Conservation (phyloP, 2,329 filamentous ascomycete genomes). For the Paramyrothecium sp. region DNA sequence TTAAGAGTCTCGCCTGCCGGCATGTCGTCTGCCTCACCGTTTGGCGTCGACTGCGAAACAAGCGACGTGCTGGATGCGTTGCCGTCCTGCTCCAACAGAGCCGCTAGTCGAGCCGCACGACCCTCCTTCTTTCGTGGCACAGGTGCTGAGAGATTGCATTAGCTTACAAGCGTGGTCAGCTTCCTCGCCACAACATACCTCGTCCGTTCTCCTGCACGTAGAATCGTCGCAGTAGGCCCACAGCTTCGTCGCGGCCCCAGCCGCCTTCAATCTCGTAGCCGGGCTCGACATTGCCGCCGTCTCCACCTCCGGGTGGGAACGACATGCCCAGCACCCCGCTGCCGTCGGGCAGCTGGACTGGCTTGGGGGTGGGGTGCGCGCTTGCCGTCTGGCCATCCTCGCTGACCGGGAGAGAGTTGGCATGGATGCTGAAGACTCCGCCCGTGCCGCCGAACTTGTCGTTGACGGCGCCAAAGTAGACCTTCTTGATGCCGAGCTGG, state of each 20-base stretch:
- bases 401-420: conserved; percentile 48
- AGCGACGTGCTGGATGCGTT: conserved; percentile 4
- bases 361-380: conserved; percentile 34
- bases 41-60: background rate
- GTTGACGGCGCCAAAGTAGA: conserved; percentile 94
- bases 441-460: conserved; percentile 97
- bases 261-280: conserved; percentile 84
- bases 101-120: conserved; percentile 50
- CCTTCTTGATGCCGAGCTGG: conserved; percentile 82
- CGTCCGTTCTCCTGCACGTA: conserved; percentile 98
- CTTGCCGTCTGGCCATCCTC: conserved; percentile 36
- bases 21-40: background rate
- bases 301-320: conserved; percentile 38
- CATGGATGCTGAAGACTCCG: conserved; percentile 85
- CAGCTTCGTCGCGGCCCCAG: conserved; percentile 87
- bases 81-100: conserved; percentile 46
- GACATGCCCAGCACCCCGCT: conserved; percentile 34
- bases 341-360: conserved; percentile 33
- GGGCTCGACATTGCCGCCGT: conserved; percentile 70
- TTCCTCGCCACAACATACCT: conserved; percentile 50
- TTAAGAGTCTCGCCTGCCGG: background rate
- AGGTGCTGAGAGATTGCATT: conserved; percentile 33
- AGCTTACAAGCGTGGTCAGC: conserved; percentile 7
- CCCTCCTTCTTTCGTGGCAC: conserved; percentile 55
- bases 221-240: conserved; percentile 87